Conservation (phyloP, 108 stramenopile genomes). For the Skeletonema grethae region DNA sequence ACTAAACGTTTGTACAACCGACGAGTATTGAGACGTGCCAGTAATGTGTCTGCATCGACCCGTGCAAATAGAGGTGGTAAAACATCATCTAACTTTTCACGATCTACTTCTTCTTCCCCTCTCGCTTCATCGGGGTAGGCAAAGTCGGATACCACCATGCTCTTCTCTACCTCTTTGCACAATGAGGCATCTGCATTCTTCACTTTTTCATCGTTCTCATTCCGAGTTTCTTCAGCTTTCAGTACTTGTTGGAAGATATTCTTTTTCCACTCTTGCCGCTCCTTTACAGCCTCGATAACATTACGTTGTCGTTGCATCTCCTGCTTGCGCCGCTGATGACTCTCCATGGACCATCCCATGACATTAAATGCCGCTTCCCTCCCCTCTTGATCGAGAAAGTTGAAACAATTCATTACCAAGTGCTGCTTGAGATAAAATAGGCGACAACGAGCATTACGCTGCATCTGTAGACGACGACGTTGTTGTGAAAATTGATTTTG, state of each 20-base stretch:
- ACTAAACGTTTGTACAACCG: slow-evolving; percentile 27
- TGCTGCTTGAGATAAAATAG: slow-evolving; percentile 3
- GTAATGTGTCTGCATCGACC: slow-evolving; percentile 34
- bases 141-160: slow-evolving; percentile 20
- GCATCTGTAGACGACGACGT: too few relatives aligned
- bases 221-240: neutral
- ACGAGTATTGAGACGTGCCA: slow-evolving; percentile 45
- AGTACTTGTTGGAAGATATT: neutral
- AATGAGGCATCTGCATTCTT: neutral
- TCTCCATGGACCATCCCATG: slow-evolving; percentile 6
- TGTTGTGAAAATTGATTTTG: too few relatives aligned
- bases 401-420: slow-evolving; percentile 4
- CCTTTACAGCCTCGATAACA: slow-evolving; percentile 7
- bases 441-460: neutral
- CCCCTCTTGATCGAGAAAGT: slow-evolving; percentile 1
- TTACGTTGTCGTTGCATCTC: neutral
- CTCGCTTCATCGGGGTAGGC: slow-evolving; percentile 21
- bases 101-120: slow-evolving; percentile 15
- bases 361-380: neutral
- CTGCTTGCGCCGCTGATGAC: neutral
- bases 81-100: neutral
- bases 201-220: slow-evolving; percentile 9
- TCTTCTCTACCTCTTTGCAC: slow-evolving; percentile 12
- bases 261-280: slow-evolving; percentile 20
- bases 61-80: slow-evolving; percentile 31